Conservation (phyloP, 2,329 filamentous ascomycete species). For the Colletotrichum sojae region DNA sequence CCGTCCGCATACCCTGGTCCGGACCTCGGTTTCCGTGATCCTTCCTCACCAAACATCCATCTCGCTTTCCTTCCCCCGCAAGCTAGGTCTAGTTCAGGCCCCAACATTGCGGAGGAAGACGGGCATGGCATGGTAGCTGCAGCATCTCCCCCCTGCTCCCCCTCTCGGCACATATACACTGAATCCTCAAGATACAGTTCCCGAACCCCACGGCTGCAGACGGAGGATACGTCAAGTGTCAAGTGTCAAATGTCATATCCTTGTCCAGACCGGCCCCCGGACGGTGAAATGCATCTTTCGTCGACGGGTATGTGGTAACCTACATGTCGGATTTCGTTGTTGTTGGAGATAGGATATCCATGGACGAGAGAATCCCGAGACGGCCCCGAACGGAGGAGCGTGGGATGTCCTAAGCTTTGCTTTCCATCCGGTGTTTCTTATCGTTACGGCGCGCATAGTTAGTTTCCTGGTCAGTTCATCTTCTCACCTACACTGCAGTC, state of each 20-base stretch:
- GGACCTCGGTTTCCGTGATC: too few relatives aligned
- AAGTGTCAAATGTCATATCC: too few relatives aligned
- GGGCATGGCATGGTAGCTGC: constrained; percentile 13
- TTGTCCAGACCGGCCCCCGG: neutral
- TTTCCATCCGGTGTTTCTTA: constrained; percentile 13
- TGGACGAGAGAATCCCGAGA: constrained; percentile 19
- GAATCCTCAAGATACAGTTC: too few relatives aligned
- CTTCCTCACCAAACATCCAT: too few relatives aligned
- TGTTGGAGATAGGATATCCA: neutral
- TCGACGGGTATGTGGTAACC: neutral
- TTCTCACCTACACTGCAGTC: too few relatives aligned
- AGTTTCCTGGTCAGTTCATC: neutral
- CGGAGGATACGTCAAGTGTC: too few relatives aligned
- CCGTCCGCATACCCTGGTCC: too few relatives aligned
- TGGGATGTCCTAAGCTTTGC: neutral
- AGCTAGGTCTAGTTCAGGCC: neutral
- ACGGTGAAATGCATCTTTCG: neutral
- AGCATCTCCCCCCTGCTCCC: constrained; percentile 4
- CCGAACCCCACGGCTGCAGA: too few relatives aligned
- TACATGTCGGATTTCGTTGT: neutral
- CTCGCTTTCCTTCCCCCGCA: neutral
- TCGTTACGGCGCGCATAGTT: neutral
- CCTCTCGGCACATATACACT: too few relatives aligned
- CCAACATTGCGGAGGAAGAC: constrained; percentile 6
- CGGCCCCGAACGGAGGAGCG: constrained; percentile 6